Evolutionary conservation across 805 yeast genomes (phyloP), one percentile per base, ranked within the genome.

Genomic region (Saturnispora serradocipensis): DNA sequence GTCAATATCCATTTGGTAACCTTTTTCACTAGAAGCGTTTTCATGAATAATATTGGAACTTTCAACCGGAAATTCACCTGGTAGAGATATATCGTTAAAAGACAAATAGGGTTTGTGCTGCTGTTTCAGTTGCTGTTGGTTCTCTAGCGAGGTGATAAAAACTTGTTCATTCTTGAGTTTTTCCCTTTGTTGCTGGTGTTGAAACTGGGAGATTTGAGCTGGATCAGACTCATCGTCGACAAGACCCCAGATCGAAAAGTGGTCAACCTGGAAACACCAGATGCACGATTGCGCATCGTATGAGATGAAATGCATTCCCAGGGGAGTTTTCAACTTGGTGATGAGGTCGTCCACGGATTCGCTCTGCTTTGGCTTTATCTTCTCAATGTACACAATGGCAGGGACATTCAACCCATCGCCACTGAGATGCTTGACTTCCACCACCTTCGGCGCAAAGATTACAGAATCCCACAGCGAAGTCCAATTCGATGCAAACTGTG

Each of bases 181-280:
- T 36, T 58, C 56, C 16, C 47, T 53, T 13, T 39, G 38, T 44
- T 65, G 65, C 52, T 66, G 67, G 45, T 60, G 59, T 11, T 58
- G 54, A 54, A 63, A 68, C 44, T 56, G 66, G 52, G 53, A 56
- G 49, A 63, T 63, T 22, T 73, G 67, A 25, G 74, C 76, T 10
- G 71, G 73, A 56, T 81, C 88, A 42, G 78, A 73, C 13, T 72
- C 82, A 25, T 83, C 88, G 56, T 82, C 86, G 16, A 84, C 75
- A 38, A 93, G 68, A 6, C 98, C 98, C 97, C 97, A 93, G 5
- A 86, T 79, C 70, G 96, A 88, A 61, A 93, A 93, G 70, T 93
- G 99, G 58, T 85, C 81, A 8, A 90, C 97, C 58, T 74, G 78
- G 67, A 88, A 89, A 1, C 84, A 81, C 88, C 90, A 89, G 4